These are phyloP conservation scores for Neonectria magnoliae DNA, from an alignment of 2,329 filamentous ascomycete genomes.

Conservation along the genomic window DNA sequence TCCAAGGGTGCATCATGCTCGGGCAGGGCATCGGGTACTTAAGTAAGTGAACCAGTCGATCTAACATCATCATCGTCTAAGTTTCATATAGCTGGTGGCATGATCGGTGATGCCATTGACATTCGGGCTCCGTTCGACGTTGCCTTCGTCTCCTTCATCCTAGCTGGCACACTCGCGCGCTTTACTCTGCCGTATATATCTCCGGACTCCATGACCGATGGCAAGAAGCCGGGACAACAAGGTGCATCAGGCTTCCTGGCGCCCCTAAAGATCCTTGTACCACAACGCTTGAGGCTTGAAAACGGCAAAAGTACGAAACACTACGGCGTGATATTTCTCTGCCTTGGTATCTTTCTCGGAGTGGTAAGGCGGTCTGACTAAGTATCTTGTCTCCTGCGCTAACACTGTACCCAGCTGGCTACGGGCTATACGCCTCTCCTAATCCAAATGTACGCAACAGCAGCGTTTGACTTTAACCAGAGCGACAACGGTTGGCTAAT, in stretches of 20 bases:
- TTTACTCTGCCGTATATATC: constrained; percentile 61
- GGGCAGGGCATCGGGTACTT: constrained; percentile 73
- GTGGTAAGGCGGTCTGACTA: constrained; percentile 57
- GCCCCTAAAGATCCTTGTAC: constrained; percentile 69
- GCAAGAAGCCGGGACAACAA: constrained; percentile 42
- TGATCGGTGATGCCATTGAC: constrained; percentile 70
- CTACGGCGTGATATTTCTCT: constrained; percentile 71
- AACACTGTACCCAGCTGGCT: constrained; percentile 56
- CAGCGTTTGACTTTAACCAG: constrained; percentile 64
- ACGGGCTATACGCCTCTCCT: constrained; percentile 74
- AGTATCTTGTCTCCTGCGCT: background rate
- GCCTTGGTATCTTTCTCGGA: constrained; percentile 72
- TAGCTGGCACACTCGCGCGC: constrained; percentile 54
- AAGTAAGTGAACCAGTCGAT: constrained; percentile 45
- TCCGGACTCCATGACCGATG: constrained; percentile 50
- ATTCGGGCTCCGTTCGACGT: constrained; percentile 73
- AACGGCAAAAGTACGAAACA: constrained; percentile 64
- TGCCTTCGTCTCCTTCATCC: constrained; percentile 66
- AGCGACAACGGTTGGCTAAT: constrained; percentile 66
- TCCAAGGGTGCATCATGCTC: constrained; percentile 75
- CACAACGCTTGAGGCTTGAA: constrained; percentile 62
- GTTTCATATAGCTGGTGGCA: constrained; percentile 61
- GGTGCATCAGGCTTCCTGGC: constrained; percentile 67
- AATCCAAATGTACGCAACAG: constrained; percentile 68
- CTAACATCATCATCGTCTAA: background rate